Evolutionary conservation across 495 filamentous ascomycete genomes (phyloP), one percentile per base, ranked within the genome.

Genomic region (Cetradonia linearis): DNA sequence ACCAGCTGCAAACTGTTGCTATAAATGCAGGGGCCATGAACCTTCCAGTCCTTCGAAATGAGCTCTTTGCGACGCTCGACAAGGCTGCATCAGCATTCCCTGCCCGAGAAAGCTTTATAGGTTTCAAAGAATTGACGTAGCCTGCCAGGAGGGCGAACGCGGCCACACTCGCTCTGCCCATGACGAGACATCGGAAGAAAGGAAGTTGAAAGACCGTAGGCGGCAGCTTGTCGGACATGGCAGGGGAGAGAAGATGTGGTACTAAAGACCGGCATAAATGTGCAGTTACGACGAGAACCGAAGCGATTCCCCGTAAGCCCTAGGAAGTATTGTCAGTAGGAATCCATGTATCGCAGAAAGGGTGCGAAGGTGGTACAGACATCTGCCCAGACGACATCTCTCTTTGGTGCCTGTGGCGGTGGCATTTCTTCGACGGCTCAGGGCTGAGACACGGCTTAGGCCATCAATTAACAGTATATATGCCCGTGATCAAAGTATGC

Each of bases 81-180:
- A 84, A 78, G 20, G 81, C 78, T 1, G 67, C 75, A 34, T 81
- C 70, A 33, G 69, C 69, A 55, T 82, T 76, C 36, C 83, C 82
- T 30, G 77, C 75, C 16, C 79, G 79, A 37, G 74, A 73, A 55
- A 81, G 77, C 54, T 83, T 82, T 44, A 87, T 69, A 2, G 84
- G 83, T 67, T 85, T 85, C 44, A 87, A 68, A 8, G 83, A 81
- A 67, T 82, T 85, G 28, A 87, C 83, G 63, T 85, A 87, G 54
- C 83, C 84, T 20, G 84, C 84, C 44, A 87, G 74, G 61, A 87
- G 78, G 54, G 79, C 76, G 73, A 87, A 87, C 56, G 85, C 81
- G 34, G 82, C 78, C 23, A 87, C 82, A 54, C 84, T 83, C 33
- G 85, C 74, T 56, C 80, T 78, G 48, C 82, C 84, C 68, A 86